These are phyloP conservation scores for Talaromyces trachyspermus DNA, from an alignment of 495 filamentous ascomycete species.

Conservation along the genomic window DNA sequence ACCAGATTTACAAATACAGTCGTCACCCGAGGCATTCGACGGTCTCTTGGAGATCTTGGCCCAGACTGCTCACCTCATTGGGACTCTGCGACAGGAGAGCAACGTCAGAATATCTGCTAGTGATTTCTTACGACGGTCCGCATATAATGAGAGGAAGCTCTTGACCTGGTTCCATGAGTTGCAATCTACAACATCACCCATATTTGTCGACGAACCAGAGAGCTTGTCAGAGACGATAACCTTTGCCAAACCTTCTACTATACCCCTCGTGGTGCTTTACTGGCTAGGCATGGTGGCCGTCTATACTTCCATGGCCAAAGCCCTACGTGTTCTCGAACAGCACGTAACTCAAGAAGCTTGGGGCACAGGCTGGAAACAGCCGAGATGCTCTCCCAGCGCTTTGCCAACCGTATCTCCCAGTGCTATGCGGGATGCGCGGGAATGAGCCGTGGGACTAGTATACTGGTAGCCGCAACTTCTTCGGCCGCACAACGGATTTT, in stretches of 20 bases:
- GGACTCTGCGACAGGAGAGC: neutral
- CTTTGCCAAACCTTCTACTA: neutral
- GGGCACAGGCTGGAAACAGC: slow-evolving; percentile 2
- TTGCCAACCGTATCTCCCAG: neutral
- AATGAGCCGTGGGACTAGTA: slow-evolving; percentile 1
- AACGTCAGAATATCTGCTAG: neutral
- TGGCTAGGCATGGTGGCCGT: slow-evolving; percentile 5
- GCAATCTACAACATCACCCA: too few species aligned
- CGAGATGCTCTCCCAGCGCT: neutral
- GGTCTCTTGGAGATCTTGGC: neutral
- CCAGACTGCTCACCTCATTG: neutral
- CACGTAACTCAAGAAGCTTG: neutral
- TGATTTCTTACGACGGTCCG: neutral
- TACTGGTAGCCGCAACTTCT: neutral
- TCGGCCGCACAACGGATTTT: slow-evolving; percentile 3
- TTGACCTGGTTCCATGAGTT: neutral
- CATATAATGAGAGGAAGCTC: neutral
- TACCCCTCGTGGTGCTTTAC: slow-evolving; percentile 4
- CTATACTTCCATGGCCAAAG: neutral
- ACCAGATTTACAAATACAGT: neutral
- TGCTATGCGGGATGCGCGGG: neutral
- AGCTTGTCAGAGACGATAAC: neutral
- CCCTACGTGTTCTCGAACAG: neutral
- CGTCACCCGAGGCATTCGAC: neutral
- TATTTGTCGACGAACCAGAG: too few species aligned